These are phyloP conservation scores for Pythium monospermum DNA, from an alignment of 352 stramenopile genomes.

Conservation along the genomic window DNA sequence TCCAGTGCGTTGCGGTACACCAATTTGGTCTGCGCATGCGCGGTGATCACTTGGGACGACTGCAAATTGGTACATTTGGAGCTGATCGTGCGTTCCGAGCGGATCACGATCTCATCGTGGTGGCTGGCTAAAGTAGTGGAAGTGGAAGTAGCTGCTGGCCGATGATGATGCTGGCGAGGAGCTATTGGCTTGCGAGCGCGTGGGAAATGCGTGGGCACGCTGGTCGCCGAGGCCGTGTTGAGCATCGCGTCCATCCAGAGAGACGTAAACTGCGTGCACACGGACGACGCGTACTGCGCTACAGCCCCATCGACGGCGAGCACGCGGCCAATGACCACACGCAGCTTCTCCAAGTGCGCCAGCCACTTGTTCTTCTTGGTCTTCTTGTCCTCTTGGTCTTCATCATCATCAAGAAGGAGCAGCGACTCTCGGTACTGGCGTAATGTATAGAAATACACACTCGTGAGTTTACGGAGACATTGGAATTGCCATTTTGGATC, in stretches of 20 bases:
- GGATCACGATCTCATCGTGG: constrained; percentile 40
- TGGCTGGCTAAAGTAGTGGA: constrained; percentile 22
- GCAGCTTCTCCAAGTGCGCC: constrained; percentile 34
- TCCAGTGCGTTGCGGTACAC: constrained; percentile 76
- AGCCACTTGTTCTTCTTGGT: constrained; percentile 9
- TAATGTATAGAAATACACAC: constrained; percentile 53
- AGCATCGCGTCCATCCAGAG: constrained; percentile 68
- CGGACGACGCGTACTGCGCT: constrained; percentile 58
- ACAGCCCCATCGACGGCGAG: constrained; percentile 52
- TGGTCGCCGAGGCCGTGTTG: constrained; percentile 52
- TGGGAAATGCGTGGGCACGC: constrained; percentile 70
- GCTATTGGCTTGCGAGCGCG: constrained; percentile 13
- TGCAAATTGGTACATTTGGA: constrained; percentile 80
- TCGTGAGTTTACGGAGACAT: constrained; percentile 52
- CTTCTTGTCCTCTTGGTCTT: constrained; percentile 5
- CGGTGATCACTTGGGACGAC: constrained; percentile 70
- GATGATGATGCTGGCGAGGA: neutral
- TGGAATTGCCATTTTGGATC: constrained; percentile 72
- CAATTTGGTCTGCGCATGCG: constrained; percentile 33
- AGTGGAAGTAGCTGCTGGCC: no score
- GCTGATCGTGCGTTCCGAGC: constrained; percentile 71
- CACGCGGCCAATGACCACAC: constrained; percentile 45
- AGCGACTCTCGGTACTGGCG: constrained; percentile 40
- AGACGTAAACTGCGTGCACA: constrained; percentile 59
- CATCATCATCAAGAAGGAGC: no score